Evolutionary conservation across 441 rosid genomes (phyloP).

Genomic region (Populus hybrid): DNA sequence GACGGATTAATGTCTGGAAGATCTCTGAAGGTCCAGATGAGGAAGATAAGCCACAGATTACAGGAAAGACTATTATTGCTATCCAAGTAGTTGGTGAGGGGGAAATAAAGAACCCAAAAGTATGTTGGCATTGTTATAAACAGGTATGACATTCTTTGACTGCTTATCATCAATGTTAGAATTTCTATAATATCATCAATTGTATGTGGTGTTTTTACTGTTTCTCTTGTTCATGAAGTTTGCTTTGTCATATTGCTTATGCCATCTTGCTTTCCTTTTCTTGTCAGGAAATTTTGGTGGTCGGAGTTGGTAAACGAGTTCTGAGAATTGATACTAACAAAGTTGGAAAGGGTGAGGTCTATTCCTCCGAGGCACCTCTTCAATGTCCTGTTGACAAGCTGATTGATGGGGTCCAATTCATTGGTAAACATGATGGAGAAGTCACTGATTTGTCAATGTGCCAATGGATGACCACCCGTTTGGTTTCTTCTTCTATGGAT

Average conservation of each 20-base stretch:
- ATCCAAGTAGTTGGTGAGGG: conserved; percentile 59
- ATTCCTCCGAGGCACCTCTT: conserved; percentile 65
- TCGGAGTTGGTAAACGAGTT: conserved; percentile 33
- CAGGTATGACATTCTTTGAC: conserved; percentile 41
- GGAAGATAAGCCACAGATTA: conserved; percentile 65
- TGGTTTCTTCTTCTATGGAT: conserved; percentile 81
- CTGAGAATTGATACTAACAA: conserved; percentile 42
- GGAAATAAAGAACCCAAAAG: conserved; percentile 58
- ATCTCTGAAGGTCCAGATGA: conserved; percentile 73
- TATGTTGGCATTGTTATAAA: conserved; percentile 87
- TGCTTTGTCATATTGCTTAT: background rate
- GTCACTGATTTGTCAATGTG: conserved; percentile 72
- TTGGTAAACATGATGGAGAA: conserved; percentile 76
- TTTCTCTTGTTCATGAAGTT: background rate
- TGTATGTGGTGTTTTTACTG: background rate
- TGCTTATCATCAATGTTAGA: background rate
- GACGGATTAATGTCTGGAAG: conserved; percentile 68
- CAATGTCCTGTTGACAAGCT: conserved; percentile 30
- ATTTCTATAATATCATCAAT: background rate
- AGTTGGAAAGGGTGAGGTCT: conserved; percentile 56
- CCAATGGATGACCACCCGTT: conserved; percentile 27
- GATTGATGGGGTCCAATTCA: conserved; percentile 53
- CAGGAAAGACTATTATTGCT: conserved; percentile 60
- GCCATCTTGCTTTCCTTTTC: background rate
- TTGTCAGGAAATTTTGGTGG: conserved; percentile 72